Base-by-base conservation (phyloP, 331 rosid genomes). In the Ulmus americana region DNA sequence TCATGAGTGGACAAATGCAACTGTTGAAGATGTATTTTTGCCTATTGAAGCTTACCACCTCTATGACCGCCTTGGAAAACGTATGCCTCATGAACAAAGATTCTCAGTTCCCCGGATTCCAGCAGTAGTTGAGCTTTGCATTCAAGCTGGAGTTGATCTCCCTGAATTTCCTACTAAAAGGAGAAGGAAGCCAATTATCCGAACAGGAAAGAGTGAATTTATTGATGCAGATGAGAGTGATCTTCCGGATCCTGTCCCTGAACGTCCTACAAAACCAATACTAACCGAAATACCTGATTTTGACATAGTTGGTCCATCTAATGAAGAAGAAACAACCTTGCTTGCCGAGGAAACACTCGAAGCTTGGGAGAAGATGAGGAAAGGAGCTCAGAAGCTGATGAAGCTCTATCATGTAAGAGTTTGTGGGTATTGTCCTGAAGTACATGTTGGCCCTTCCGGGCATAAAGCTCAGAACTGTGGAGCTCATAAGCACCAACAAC, bases 391-490 rank as follows among this genome's bases (percentile, higher is more conserved):
- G 68, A 85, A 73, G 81, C 73, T 94, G 18, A 87, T 89, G 88
- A 79, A 86, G 79, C 70, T 85, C 83, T 87, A 94, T 76, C 82
- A 28, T 6, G 99, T 94, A 66, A 79, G 97, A 76, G 97, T 87
- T n/a, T 94, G 97, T 44, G 97, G 99, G 64, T 94, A 90, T 77
- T 90, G 97, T 73, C 99, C 97, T 0, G 99, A 94, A 82, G 73
- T 94, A 40, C 95, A 94, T 63, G 85, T 92, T 0, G 95, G 99
- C 57, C 79, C 91, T 6, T 70, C 44, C 0, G 99, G 95, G 20
- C 95, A 87, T 85, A 87, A 87, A 79, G 95, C 99, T 22, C 97
- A 94, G 79, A 90, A 87, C 77, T 94, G 99, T 41, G 97, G 99
- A 20, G 91, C 88, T 1, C 90, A 79, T 60, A 94, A 90, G 74